Percentiles rank a stretch among this genome's conserved stretches.
phyloP scores from a whole-genome alignment of 768 basidiomycete species.

The Fistulinella prunicolor region DNA sequence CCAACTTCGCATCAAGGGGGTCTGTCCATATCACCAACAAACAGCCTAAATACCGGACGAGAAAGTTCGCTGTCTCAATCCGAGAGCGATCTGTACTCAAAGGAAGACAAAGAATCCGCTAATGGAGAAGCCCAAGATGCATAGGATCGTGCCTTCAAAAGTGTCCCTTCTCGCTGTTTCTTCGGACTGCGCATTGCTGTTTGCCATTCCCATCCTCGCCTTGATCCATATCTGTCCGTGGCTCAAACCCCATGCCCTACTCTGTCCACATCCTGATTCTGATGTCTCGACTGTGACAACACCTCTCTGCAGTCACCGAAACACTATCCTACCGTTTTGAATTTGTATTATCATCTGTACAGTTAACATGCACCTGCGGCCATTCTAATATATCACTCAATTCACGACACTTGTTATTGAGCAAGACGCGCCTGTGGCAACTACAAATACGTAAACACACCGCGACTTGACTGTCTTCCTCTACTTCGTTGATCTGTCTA shows the following conservation, averaged over 20 bases:
- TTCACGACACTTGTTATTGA: not conserved
- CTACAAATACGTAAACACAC: constrained; percentile 2
- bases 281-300: constrained; percentile 15
- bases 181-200: constrained; percentile 9
- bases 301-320: constrained; percentile 15
- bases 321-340: constrained; percentile 22
- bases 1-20: constrained; percentile 49
- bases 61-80: constrained; percentile 46
- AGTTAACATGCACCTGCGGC: constrained; percentile 17
- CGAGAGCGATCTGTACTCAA: constrained; percentile 16
- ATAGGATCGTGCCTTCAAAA: constrained; percentile 11
- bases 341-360: constrained; percentile 32
- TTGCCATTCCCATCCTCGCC: constrained; percentile 19
- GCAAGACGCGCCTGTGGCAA: constrained; percentile 14
- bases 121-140: constrained; percentile 14
- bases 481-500: too few species aligned
- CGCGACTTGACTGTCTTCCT: not conserved
- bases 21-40: constrained; percentile 75
- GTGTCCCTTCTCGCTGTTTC: constrained; percentile 2
- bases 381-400: constrained; percentile 19
- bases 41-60: constrained; percentile 61
- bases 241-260: constrained; percentile 15
- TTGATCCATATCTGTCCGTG: constrained; percentile 24
- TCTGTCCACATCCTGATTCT: constrained; percentile 7
- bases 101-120: constrained; percentile 14